Base-by-base conservation (phyloP, 805 yeast genomes). In the Priceomyces carsonii region DNA sequence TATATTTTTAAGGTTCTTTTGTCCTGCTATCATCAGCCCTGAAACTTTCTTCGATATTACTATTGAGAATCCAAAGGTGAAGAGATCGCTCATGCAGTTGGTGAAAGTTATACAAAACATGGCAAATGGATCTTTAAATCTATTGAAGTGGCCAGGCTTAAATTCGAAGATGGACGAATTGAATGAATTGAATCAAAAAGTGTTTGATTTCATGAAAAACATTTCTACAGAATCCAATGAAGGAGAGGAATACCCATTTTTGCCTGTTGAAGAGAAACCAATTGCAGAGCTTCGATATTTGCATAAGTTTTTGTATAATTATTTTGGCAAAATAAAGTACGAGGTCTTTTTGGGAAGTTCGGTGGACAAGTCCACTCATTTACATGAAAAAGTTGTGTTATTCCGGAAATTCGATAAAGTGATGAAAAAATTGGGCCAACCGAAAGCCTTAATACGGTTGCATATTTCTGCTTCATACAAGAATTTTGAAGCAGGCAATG, bases 11-110 rank as follows among this genome's bases (percentile, higher is more conserved):
- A 67, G 96, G 40, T 86, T 82, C 57, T 75, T 89, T 44, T 89
- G 95, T 54, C 97, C 98, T 8, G 95, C 95, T 0, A 80, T 90
- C 47, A 90, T 90, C 9, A 80, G 88, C 21, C 97, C 97, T 0
- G 95, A 86, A 38, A 70, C 82, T 5, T 71, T 59, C 37, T 62
- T 68, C 32, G 61, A 55, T 28, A 48, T 63, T 18, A 45, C 55
- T 3, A 45, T 52, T 5, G 45, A 48, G 8, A 50, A 53, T 35
- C 54, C 59, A 3, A 63, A 57, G 29, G 71, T 53, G 49, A 75
- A 88, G 42, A 72, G 95, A 44, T 76, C 87, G 0, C 71, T 86
- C 33, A 79, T 90, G 41, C 80, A 85, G 36, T 57, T 90, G 21
- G 96, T 95, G 2, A 86, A 88, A 49, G 81, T 85, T 13, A 63